Percentiles rank a stretch among this genome's conserved stretches.
These are phyloP conservation scores for Monosporascus sp. DNA, from an alignment of 2,329 filamentous ascomycete species.

Conservation along the genomic window DNA sequence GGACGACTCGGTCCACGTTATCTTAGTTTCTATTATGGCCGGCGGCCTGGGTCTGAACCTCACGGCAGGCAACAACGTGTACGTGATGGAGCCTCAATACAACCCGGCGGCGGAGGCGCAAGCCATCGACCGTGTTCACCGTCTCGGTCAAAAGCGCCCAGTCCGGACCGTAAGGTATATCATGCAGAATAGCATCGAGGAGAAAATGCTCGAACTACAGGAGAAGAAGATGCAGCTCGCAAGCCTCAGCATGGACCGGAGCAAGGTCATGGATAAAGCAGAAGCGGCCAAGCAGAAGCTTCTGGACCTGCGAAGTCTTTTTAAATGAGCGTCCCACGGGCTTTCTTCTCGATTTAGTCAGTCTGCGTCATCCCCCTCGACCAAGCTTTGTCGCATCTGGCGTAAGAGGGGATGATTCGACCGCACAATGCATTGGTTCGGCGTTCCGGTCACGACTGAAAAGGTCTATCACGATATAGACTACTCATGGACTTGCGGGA, in stretches of 20 bases:
- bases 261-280: slow-evolving; percentile 40
- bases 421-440: not conserved
- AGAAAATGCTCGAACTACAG: slow-evolving; percentile 86
- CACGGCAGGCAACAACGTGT: slow-evolving; percentile 79
- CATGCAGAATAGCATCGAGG: slow-evolving; percentile 87
- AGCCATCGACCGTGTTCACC: slow-evolving; percentile 88
- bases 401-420: not conserved
- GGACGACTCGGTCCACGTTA: slow-evolving; percentile 66
- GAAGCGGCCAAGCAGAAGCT: slow-evolving; percentile 62
- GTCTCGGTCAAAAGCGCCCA: slow-evolving; percentile 81
- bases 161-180: slow-evolving; percentile 86
- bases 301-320: slow-evolving; percentile 54
- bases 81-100: slow-evolving; percentile 98
- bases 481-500: not conserved
- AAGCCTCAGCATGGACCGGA: slow-evolving; percentile 73
- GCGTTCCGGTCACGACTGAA: not conserved
- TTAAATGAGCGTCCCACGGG: slow-evolving; percentile 35
- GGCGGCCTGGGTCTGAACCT: slow-evolving; percentile 90
- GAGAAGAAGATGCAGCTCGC: slow-evolving; percentile 90
- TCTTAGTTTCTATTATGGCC: slow-evolving; percentile 87
- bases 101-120: slow-evolving; percentile 94
- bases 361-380: not conserved
- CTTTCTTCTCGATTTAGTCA: not conserved
- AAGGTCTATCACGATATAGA: not conserved
- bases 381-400: too few relatives aligned